phyloP scores from a whole-genome alignment of 1,284 basidiomycete genomes.

The Fomitopsis betulina region DNA sequence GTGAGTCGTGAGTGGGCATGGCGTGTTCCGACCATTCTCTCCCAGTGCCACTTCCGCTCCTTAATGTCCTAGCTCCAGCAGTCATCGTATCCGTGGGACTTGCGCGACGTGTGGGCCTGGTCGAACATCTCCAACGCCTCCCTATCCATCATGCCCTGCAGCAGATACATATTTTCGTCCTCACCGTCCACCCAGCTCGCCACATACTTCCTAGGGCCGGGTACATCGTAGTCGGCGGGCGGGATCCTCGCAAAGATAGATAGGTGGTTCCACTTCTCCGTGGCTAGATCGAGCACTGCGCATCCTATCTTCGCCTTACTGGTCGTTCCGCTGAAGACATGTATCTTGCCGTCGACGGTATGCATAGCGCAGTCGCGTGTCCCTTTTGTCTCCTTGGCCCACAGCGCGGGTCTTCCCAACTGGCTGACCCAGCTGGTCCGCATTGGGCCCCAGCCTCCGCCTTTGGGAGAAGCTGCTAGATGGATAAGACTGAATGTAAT shows the following conservation, averaged over 20 bases:
- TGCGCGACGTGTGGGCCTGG: constrained; percentile 22
- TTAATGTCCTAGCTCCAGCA: constrained; percentile 37
- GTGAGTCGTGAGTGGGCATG: constrained; percentile 34
- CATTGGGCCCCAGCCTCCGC: constrained; percentile 27
- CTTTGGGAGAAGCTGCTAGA: too few species aligned
- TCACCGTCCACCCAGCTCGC: constrained; percentile 29
- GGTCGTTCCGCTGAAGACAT: constrained; percentile 24
- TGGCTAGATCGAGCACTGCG: constrained; percentile 21
- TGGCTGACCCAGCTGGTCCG: constrained; percentile 22
- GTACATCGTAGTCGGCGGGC: constrained; percentile 11
- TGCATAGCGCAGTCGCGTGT: constrained; percentile 26
- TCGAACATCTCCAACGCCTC: constrained; percentile 18
- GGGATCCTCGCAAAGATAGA: constrained; percentile 11
- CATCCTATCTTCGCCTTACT: constrained; percentile 15
- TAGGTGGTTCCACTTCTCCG: constrained; percentile 17
- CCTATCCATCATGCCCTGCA: constrained; percentile 34
- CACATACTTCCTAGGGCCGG: constrained; percentile 28
- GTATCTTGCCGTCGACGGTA: constrained; percentile 21
- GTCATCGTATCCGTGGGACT: constrained; percentile 32
- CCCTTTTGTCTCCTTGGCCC: constrained; percentile 20
- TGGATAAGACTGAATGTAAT: too few species aligned
- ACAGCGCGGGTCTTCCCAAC: constrained; percentile 14
- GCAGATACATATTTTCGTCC: constrained; percentile 28
- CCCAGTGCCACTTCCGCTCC: constrained; percentile 31
- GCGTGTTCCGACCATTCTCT: constrained; percentile 35